Evolutionary conservation across 2,329 filamentous ascomycete genomes (phyloP).

Genomic region (Claviceps africana): DNA sequence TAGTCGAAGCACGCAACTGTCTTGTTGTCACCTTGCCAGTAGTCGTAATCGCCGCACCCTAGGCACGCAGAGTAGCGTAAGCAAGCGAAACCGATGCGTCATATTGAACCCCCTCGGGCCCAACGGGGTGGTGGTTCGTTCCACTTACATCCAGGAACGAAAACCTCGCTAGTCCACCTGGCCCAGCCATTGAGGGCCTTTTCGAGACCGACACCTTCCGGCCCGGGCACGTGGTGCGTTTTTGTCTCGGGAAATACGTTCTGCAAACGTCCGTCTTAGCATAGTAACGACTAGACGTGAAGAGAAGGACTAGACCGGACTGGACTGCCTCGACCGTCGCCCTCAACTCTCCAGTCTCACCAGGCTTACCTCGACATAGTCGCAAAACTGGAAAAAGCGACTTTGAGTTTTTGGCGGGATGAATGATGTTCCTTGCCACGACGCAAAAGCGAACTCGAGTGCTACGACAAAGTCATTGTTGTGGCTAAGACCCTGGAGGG

Average conservation of each 20-base stretch:
- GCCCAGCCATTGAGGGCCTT: conserved; percentile 41
- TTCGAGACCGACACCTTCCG: conserved; percentile 34
- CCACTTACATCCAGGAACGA: conserved; percentile 22
- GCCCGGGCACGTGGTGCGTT: conserved; percentile 1
- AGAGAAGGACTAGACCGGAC: conserved; percentile 15
- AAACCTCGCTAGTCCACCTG: conserved; percentile 33
- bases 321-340: too few species aligned
- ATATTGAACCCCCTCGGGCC: neutral
- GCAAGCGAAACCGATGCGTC: conserved; percentile 24
- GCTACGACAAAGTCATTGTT: conserved; percentile 35
- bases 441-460: conserved; percentile 12
- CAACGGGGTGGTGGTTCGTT: neutral
- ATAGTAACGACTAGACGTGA: neutral
- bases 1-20: conserved; percentile 9
- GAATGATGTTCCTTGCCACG: conserved; percentile 23
- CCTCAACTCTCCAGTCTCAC: too few species aligned
- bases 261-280: conserved; percentile 12
- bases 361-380: conserved; percentile 14
- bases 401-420: too few species aligned
- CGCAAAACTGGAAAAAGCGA: conserved; percentile 23
- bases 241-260: conserved; percentile 19
- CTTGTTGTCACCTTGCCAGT: conserved; percentile 10
- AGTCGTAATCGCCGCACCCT: neutral
- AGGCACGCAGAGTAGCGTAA: conserved; percentile 33
- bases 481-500: conserved; percentile 24